Base-by-base conservation (phyloP, 768 basidiomycete genomes). In the Mycena pura region DNA sequence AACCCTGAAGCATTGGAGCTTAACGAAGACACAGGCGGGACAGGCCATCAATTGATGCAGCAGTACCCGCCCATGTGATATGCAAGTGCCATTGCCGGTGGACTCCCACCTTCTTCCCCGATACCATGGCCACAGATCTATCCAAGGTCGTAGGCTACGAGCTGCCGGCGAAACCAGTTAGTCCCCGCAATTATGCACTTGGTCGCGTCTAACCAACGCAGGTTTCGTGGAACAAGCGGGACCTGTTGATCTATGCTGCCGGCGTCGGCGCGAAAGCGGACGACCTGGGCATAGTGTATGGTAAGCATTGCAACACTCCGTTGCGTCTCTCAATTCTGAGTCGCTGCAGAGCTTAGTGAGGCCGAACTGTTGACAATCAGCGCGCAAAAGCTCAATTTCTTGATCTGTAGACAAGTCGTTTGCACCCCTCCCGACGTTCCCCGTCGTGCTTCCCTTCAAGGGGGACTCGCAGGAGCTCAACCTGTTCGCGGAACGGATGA, bases 161-260 rank as follows among this genome's bases (percentile, higher is more conserved):
- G 50, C 71, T 78, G 6, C 74, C 79, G 7, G 79, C 86, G 53
- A 80, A 81, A 57, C 83, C 85, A 31, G 90, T 92, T 65, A 52
- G 82, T n/a, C n/a, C n/a, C n/a, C n/a, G n/a, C n/a, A n/a, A n/a
- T n/a, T 76, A 5, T 27, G 28, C 46, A 10, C 36, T 8, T 34
- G 11, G 5, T n/a, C 14, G 10, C 43, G 34, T 32, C 43, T 46
- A 21, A 19, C 13, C 24, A 28, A 21, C 25, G 3, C 44, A 93
- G 91, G 93, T 92, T 24, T 74, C 84, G 1, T 95, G 93, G 93
- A 93, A 91, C 71, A 87, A 88, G 75, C 85, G 92, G 49, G 93
- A 95, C 74, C 76, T 94, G 17, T 76, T 95, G 60, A 83, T 86
- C 2, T 95, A 94, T 65, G 90, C 91, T 13, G 78, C 87, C 24